Conservation (phyloP, 257 asterid genomes). For the Solanum virginianum region DNA sequence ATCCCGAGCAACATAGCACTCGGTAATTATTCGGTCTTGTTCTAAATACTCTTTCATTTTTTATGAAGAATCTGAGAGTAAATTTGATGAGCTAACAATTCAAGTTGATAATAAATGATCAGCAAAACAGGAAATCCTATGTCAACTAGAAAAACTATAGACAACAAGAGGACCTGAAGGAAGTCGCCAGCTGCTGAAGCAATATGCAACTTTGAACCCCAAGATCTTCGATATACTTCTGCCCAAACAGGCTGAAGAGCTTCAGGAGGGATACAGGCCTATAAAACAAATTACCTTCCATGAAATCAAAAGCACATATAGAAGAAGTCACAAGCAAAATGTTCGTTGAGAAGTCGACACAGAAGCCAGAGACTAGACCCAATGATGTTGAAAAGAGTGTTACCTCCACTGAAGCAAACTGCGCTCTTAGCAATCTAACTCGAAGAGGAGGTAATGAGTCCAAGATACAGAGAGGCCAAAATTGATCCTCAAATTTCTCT, state of each 20-base stretch:
- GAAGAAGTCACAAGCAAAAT: not conserved
- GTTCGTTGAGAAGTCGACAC: not conserved
- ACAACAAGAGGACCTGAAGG: constrained; percentile 44
- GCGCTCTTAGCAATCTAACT: constrained; percentile 55
- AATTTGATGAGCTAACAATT: not conserved
- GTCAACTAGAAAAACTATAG: not conserved
- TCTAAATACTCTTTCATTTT: not conserved
- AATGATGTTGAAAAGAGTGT: not conserved
- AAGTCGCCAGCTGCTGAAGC: constrained; percentile 60
- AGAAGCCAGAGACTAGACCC: not conserved
- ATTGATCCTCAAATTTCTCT: constrained; percentile 20
- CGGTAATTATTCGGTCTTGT: not conserved
- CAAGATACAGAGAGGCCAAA: not conserved
- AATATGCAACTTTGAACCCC: constrained; percentile 45
- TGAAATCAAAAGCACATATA: not conserved
- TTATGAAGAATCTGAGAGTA: not conserved
- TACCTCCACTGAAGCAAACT: constrained; percentile 66
- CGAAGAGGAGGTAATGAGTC: constrained; percentile 37
- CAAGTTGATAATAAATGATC: not conserved
- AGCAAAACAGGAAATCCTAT: not conserved
- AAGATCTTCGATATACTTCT: constrained; percentile 39
- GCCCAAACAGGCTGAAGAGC: constrained; percentile 62
- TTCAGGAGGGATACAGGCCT: constrained; percentile 70
- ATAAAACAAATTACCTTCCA: constrained; percentile 5
- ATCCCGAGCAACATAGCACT: not conserved